Conservation (phyloP, 2,329 filamentous ascomycete genomes). For the Sordariomycetes sp. region DNA sequence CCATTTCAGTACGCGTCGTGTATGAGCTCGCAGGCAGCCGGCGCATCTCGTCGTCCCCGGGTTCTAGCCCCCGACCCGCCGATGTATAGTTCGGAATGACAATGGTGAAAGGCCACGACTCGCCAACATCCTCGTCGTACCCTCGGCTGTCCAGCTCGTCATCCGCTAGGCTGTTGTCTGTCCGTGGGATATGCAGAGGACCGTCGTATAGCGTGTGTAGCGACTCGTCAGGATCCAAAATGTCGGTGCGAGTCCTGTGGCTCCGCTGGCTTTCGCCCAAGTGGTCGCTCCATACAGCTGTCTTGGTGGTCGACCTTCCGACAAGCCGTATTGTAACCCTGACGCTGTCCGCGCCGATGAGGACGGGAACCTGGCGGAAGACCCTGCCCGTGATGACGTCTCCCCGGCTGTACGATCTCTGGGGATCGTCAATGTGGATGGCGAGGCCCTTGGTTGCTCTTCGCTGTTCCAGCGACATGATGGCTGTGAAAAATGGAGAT, state of each 20-base stretch:
- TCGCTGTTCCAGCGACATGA: neutral
- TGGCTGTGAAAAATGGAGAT: neutral
- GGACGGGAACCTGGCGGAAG: neutral
- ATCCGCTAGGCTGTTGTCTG: neutral
- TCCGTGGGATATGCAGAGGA: neutral
- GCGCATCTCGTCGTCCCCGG: neutral
- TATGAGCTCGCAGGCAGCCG: neutral
- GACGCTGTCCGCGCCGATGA: neutral
- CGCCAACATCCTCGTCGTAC: neutral
- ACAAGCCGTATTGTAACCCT: neutral
- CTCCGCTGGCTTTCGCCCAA: neutral
- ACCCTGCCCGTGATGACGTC: neutral
- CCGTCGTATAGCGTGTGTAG: neutral
- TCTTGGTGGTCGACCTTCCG: neutral
- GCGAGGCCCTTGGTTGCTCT: neutral
- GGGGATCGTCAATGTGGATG: neutral
- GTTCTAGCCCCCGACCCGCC: neutral
- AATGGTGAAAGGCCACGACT: neutral
- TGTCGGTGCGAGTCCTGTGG: neutral
- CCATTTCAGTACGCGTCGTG: neutral
- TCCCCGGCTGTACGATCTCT: neutral
- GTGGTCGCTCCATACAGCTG: neutral
- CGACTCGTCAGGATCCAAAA: neutral
- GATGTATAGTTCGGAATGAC: neutral
- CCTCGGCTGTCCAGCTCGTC: neutral